Percentiles rank a stretch among this genome's conserved stretches.
Evolutionary conservation across 352 stramenopile species (phyloP).

Genomic region (Phytophthora agathidicida): DNA sequence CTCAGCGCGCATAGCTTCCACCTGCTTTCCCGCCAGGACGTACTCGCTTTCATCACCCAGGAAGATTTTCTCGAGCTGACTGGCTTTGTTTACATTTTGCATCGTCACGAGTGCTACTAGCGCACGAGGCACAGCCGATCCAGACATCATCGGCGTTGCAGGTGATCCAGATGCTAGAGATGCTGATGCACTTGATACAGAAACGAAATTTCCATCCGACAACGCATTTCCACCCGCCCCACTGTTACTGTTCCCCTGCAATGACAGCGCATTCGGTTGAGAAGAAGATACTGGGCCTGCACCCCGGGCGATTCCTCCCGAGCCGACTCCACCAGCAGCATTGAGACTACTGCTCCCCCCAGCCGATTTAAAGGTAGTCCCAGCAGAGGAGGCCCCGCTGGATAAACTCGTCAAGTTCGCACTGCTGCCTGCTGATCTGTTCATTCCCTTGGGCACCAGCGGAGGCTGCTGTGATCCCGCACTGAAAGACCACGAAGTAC

Average conservation of each 20-base stretch:
- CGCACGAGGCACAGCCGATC: slow-evolving; percentile 43
- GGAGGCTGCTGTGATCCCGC: slow-evolving; percentile 39
- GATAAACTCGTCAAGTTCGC: slow-evolving; percentile 32
- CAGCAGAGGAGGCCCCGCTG: slow-evolving; percentile 4
- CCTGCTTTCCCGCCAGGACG: slow-evolving; percentile 51
- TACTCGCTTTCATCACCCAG: slow-evolving; percentile 68
- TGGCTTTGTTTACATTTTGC: slow-evolving; percentile 70
- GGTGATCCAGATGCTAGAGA: slow-evolving; percentile 41
- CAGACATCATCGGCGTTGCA: slow-evolving; percentile 44
- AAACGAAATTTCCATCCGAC: slow-evolving; percentile 34
- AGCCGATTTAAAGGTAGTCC: slow-evolving; percentile 19
- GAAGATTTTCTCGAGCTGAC: slow-evolving; percentile 75
- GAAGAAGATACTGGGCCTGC: slow-evolving; percentile 22
- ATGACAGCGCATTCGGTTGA: slow-evolving; percentile 25
- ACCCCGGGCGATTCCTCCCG: slow-evolving; percentile 26
- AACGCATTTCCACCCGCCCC: slow-evolving; percentile 4
- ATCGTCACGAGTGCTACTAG: slow-evolving; percentile 77
- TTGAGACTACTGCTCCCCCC: slow-evolving; percentile 37
- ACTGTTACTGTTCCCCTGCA: slow-evolving; percentile 18
- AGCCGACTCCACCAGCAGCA: slow-evolving; percentile 10
- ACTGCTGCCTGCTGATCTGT: slow-evolving; percentile 25
- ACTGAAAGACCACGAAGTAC: slow-evolving; percentile 36
- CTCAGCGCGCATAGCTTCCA: slow-evolving; percentile 65
- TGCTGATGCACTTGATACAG: slow-evolving; percentile 47
- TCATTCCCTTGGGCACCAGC: slow-evolving; percentile 37